Conservation (phyloP, 2,329 filamentous ascomycete genomes). For the Penicillium sclerotiorum region DNA sequence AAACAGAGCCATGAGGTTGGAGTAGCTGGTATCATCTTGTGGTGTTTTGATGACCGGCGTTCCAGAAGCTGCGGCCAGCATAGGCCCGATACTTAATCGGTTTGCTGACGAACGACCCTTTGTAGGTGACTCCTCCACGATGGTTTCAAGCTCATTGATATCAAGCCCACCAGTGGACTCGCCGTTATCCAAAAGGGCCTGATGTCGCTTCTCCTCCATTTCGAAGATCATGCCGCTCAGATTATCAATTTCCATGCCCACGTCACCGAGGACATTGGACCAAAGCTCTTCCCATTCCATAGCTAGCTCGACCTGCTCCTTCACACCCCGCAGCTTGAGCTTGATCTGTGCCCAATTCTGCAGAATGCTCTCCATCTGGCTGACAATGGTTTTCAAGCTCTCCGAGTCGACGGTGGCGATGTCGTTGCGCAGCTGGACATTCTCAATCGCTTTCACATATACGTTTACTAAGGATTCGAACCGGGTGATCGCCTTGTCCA, state of each 20-base stretch:
- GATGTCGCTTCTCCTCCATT: constrained; percentile 94
- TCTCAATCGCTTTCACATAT: constrained; percentile 92
- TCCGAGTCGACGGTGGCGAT: constrained; percentile 70
- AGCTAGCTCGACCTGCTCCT: constrained; percentile 89
- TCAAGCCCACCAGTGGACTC: constrained; percentile 61
- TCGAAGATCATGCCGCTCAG: constrained; percentile 84
- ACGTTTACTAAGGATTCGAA: constrained; percentile 91
- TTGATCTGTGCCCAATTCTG: constrained; percentile 84
- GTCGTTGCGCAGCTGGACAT: constrained; percentile 77
- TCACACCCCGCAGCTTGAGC: constrained; percentile 73
- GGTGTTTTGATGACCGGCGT: constrained; percentile 49
- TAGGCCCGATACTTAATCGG: constrained; percentile 66
- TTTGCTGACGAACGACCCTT: constrained; percentile 57
- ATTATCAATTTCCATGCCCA: constrained; percentile 83
- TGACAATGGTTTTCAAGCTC: constrained; percentile 73
- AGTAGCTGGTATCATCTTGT: constrained; percentile 84
- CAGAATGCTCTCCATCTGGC: constrained; percentile 87
- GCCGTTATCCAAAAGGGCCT: constrained; percentile 65
- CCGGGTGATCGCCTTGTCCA: constrained; percentile 70
- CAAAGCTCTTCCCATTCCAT: constrained; percentile 99
- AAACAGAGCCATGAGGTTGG: constrained; percentile 84
- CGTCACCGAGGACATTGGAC: constrained; percentile 90
- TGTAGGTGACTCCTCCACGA: constrained; percentile 80
- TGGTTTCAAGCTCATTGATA: constrained; percentile 87
- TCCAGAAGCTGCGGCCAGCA: constrained; percentile 57